A percentile compares a stretch with the other conserved stretches of the same genome.
Conservation (phyloP, 192 early-diverging fungal species). For the Rhizophagus clarus region DNA sequence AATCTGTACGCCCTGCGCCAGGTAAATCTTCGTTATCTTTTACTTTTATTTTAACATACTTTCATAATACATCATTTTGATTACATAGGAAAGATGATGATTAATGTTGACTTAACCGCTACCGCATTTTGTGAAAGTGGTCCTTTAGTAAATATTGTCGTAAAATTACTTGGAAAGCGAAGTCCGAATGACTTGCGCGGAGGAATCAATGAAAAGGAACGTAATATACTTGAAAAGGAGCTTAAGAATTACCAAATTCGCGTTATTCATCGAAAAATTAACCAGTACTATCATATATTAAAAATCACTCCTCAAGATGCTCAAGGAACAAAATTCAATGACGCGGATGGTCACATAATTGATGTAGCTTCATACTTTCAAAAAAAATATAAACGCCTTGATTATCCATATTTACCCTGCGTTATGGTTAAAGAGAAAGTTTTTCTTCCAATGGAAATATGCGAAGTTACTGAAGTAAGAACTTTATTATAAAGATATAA, state of each 20-base stretch:
- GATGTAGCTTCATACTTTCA: constrained; percentile 79
- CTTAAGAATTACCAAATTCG: constrained; percentile 57
- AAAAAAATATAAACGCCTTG: constrained; percentile 67
- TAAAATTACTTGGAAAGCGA: constrained; percentile 63
- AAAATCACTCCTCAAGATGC: constrained; percentile 69
- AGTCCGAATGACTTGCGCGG: constrained; percentile 49
- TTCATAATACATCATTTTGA: too few species aligned
- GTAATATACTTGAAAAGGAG: constrained; percentile 48
- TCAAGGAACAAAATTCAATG: constrained; percentile 70
- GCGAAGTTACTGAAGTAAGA: constrained; percentile 62
- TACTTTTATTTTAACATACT: too few species aligned
- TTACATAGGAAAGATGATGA: constrained; percentile 54
- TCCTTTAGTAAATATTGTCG: constrained; percentile 70
- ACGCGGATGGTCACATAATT: constrained; percentile 58
- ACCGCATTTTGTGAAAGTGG: constrained; percentile 70
- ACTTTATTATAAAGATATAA: too few species aligned
- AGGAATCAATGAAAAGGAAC: constrained; percentile 45
- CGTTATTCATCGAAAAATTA: constrained; percentile 55
- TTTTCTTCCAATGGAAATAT: constrained; percentile 89
- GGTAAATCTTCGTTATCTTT: too few species aligned
- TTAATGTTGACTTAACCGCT: constrained; percentile 72
- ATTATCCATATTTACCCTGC: constrained; percentile 81
- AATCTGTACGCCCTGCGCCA: constrained; percentile 65
- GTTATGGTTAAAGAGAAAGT: constrained; percentile 69
- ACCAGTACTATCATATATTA: constrained; percentile 70